A percentile compares a stretch with the other conserved stretches of the same genome.
phyloP scores from a whole-genome alignment of 2,329 filamentous ascomycete genomes.

The Dothistroma septosporum region DNA sequence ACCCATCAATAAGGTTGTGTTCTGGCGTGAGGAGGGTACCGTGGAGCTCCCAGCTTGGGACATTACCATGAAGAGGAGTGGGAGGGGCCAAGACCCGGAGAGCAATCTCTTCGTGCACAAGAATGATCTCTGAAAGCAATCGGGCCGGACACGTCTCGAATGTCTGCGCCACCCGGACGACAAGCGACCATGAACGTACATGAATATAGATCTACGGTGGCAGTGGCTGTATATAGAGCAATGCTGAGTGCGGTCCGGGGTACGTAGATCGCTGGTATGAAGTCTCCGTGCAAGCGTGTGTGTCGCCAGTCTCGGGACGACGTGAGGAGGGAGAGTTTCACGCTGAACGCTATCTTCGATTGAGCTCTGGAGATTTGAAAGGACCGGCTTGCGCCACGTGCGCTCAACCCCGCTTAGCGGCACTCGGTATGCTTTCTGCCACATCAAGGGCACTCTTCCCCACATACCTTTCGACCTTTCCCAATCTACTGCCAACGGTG shows the following conservation, averaged over 20 bases:
- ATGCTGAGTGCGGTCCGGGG: no score
- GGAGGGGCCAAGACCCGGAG: not conserved
- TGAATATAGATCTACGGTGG: no score
- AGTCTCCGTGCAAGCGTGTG: no score
- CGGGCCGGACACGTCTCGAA: not conserved
- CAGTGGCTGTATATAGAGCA: no score
- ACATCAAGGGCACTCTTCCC: not conserved
- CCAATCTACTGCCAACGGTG: not conserved
- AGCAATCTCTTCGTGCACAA: conserved; percentile 10
- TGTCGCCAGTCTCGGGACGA: no score
- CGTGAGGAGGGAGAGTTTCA: not conserved
- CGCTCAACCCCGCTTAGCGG: not conserved
- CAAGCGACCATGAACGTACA: no score
- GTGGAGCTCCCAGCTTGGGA: conserved; percentile 30
- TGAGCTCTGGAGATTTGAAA: not conserved
- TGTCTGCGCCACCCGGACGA: not conserved
- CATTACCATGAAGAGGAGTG: conserved; percentile 16
- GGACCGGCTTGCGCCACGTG: not conserved
- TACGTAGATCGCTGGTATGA: no score
- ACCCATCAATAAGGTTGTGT: conserved; percentile 30
- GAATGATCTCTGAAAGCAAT: conserved; percentile 1
- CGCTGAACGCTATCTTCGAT: not conserved
- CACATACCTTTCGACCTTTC: not conserved
- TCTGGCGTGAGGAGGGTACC: conserved; percentile 24
- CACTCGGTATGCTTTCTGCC: not conserved